These are phyloP conservation scores for Nicotiana knightiana DNA, from an alignment of 257 asterid genomes.

Conservation along the genomic window DNA sequence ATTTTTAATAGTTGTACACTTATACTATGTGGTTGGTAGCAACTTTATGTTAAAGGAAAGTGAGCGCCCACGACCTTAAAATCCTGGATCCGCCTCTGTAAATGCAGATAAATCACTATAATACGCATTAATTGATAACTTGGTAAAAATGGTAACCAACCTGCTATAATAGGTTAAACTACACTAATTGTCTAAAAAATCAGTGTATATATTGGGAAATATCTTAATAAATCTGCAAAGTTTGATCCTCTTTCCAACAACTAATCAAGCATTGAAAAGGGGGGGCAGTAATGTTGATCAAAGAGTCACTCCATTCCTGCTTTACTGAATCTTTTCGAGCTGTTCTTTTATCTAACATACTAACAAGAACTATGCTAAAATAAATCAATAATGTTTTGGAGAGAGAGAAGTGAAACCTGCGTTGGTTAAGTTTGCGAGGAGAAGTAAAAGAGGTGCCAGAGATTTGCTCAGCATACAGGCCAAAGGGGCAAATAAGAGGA, in stretches of 20 bases:
- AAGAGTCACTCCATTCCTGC: not conserved
- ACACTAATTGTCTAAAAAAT: no score
- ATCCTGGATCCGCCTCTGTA: no score
- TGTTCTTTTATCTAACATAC: not conserved
- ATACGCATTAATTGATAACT: no score
- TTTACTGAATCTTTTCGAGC: not conserved
- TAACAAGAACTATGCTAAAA: not conserved
- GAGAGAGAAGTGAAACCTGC: slow-evolving; percentile 37
- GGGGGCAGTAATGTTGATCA: not conserved
- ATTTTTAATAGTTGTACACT: no score
- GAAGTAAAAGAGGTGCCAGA: slow-evolving; percentile 98
- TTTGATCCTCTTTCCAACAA: not conserved
- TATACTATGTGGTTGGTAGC: no score
- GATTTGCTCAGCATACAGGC: slow-evolving; percentile 94
- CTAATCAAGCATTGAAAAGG: not conserved
- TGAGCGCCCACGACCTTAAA: no score
- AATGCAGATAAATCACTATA: no score
- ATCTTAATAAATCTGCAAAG: no score
- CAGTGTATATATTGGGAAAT: no score
- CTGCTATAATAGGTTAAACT: no score
- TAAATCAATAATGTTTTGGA: not conserved
- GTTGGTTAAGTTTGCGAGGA: slow-evolving; percentile 84
- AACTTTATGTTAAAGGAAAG: no score
- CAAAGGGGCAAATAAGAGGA: slow-evolving; percentile 77
- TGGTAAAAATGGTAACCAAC: no score